These are phyloP conservation scores for Monosporozyma siamensis DNA, from an alignment of 805 yeast genomes.

Conservation along the genomic window DNA sequence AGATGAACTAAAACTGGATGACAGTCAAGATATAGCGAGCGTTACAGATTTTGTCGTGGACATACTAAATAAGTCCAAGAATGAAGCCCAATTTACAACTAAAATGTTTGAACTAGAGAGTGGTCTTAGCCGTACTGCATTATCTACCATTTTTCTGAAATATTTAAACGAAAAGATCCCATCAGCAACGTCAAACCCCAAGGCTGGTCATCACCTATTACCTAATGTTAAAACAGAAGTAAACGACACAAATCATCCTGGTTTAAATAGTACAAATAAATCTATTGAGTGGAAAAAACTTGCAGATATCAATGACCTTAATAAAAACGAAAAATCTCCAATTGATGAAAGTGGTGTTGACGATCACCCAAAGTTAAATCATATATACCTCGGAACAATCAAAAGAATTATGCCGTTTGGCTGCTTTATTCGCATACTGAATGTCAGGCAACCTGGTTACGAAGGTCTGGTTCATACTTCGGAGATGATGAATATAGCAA, in stretches of 20 bases:
- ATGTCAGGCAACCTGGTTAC: conserved; percentile 24
- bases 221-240: not conserved
- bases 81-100: conserved; percentile 8
- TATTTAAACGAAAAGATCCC: no score
- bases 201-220: not conserved
- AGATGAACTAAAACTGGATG: conserved; percentile 8
- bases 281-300: conserved; percentile 15
- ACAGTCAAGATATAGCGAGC: conserved; percentile 10
- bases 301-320: conserved; percentile 10
- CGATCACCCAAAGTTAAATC: conserved; percentile 33
- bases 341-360: conserved; percentile 14
- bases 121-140: conserved; percentile 11
- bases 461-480: conserved; percentile 77
- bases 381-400: conserved; percentile 54
- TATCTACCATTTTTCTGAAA: conserved; percentile 10
- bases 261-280: conserved; percentile 12
- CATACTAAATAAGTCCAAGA: conserved; percentile 9
- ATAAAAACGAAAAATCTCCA: conserved; percentile 2
- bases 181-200: no score
- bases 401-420: conserved; percentile 60
- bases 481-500: conserved; percentile 38
- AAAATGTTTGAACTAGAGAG: conserved; percentile 19
- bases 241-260: conserved; percentile 2
- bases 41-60: conserved; percentile 20
- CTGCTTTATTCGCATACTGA: conserved; percentile 56